These are phyloP conservation scores for Ceratobasidium papillatum DNA, from an alignment of 1,284 basidiomycete genomes.

Conservation along the genomic window DNA sequence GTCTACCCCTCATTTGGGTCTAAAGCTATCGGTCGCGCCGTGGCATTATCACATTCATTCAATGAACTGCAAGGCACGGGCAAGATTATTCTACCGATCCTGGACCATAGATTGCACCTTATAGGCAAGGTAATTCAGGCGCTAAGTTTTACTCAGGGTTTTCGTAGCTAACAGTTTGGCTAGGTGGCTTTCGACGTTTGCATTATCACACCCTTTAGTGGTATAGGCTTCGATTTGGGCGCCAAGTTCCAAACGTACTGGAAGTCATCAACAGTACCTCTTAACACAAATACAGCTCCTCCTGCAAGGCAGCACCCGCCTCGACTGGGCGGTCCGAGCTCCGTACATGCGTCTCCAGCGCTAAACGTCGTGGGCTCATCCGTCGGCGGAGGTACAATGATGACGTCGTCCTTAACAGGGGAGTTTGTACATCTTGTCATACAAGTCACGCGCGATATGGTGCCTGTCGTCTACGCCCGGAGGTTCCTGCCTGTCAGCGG, in stretches of 20 bases:
- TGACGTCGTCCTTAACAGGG: conserved; percentile 87
- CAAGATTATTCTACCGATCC: conserved; percentile 78
- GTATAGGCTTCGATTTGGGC: conserved; percentile 94
- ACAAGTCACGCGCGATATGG: conserved; percentile 90
- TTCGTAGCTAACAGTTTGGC: conserved; percentile 19
- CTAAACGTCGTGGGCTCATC: conserved; percentile 41
- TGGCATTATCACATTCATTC: conserved; percentile 84
- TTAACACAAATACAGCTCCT: conserved; percentile 55
- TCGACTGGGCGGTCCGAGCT: conserved; percentile 34
- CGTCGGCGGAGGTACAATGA: conserved; percentile 59
- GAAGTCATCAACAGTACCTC: conserved; percentile 83
- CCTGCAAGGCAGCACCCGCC: conserved; percentile 36
- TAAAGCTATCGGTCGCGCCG: conserved; percentile 93
- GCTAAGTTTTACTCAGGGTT: conserved; percentile 17
- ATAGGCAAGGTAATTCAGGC: conserved; percentile 80
- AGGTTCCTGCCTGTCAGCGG: conserved; percentile 76
- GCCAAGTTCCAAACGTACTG: conserved; percentile 96
- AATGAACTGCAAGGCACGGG: conserved; percentile 50
- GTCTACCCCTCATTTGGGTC: conserved; percentile 99
- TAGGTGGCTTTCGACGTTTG: conserved; percentile 90
- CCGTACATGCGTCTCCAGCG: conserved; percentile 32
- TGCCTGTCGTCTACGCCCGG: conserved; percentile 82
- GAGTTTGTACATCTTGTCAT: conserved; percentile 86
- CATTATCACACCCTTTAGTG: conserved; percentile 90
- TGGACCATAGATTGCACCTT: conserved; percentile 92